These are phyloP conservation scores for Alternaria triticina DNA, from an alignment of 2,329 filamentous ascomycete species.

Conservation along the genomic window DNA sequence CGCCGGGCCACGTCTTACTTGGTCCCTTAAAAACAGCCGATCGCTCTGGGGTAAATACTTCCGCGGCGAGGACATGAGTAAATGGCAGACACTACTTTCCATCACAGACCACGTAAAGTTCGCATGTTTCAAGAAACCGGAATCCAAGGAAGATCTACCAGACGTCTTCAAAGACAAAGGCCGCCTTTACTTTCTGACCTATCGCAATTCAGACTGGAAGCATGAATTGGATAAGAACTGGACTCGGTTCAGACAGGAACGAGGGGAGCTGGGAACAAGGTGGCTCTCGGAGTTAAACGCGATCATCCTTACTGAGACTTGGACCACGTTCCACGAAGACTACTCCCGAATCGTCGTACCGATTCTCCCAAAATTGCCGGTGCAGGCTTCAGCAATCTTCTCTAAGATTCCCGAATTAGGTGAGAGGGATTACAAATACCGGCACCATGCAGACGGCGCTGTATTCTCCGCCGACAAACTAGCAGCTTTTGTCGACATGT, in stretches of 20 bases:
- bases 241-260: background rate
- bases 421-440: background rate
- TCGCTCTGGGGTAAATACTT: conserved; percentile 4
- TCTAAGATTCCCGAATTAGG: background rate
- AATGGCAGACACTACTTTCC: conserved; percentile 1
- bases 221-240: background rate
- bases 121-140: background rate
- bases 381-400: background rate
- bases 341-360: background rate
- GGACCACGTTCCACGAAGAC: background rate
- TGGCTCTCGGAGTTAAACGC: background rate
- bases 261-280: background rate
- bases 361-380: background rate
- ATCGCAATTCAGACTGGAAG: background rate
- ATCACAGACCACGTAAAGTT: background rate
- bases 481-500: background rate
- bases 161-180: background rate
- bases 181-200: background rate
- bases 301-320: background rate
- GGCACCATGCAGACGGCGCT: background rate
- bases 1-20: conserved; percentile 10
- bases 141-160: background rate
- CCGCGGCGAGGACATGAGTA: background rate
- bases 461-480: background rate
- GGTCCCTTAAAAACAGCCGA: conserved; percentile 11